A percentile compares a stretch with the other conserved stretches of the same genome.
Evolutionary conservation across 2,329 filamentous ascomycete species (phyloP).

Genomic region (Cadophora luteo-olivacea): DNA sequence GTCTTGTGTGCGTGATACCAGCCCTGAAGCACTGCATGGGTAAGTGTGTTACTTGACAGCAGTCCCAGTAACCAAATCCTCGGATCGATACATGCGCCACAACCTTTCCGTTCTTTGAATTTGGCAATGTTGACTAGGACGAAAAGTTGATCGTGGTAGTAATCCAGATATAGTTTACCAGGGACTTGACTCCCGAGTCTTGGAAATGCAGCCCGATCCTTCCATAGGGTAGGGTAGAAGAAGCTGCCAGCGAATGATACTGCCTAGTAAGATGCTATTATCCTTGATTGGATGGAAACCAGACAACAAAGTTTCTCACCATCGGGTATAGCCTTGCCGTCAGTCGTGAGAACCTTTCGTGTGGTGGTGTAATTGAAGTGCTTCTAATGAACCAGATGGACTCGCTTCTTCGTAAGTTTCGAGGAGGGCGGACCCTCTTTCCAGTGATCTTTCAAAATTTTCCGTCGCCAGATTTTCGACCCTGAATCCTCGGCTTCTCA

Average conservation of each 20-base stretch:
- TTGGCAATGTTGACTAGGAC: not conserved
- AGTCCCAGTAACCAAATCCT: slow-evolving; percentile 1
- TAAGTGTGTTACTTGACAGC: slow-evolving; percentile 8
- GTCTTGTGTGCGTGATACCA: slow-evolving; percentile 1
- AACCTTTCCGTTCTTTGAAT: not conserved
- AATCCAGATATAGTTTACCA: not conserved
- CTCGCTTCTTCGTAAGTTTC: not conserved
- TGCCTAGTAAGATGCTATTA: not conserved
- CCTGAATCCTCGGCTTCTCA: not conserved
- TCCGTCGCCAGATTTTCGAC: not conserved
- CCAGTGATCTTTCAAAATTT: not conserved
- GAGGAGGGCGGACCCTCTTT: not conserved
- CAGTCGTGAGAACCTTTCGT: not conserved
- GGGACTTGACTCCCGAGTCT: not conserved
- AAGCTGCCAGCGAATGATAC: not conserved
- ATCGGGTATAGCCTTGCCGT: not conserved
- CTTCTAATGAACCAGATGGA: not conserved
- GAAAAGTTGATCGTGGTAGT: not conserved
- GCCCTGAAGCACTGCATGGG: not conserved
- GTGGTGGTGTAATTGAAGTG: not conserved
- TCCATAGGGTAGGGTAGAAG: not conserved
- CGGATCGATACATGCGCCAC: slow-evolving; percentile 4
- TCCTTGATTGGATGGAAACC: not conserved
- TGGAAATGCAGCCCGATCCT: not conserved
- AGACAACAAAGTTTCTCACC: not conserved